A percentile compares a stretch with the other conserved stretches of the same genome.
Evolutionary conservation across 2,329 filamentous ascomycete species (phyloP).

Genomic region (Stachybotrys elegans): DNA sequence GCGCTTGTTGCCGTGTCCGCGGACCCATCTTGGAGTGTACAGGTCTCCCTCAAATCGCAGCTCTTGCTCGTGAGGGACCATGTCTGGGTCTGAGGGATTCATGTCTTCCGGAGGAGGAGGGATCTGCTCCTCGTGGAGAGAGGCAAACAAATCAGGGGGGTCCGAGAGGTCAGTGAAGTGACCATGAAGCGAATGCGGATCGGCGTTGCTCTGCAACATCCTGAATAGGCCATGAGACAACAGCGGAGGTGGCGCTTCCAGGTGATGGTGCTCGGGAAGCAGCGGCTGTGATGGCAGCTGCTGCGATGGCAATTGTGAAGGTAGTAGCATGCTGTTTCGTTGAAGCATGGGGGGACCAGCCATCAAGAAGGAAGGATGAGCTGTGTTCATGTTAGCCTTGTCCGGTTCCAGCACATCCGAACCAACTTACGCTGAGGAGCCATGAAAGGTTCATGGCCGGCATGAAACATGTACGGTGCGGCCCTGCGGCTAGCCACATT

Average conservation of each 20-base stretch:
- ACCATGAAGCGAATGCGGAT: conserved; percentile 60
- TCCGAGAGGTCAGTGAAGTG: conserved; percentile 72
- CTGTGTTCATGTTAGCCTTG: conserved; percentile 11
- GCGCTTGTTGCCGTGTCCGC: conserved; percentile 80
- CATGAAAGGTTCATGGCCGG: conserved; percentile 54
- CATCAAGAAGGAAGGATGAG: conserved; percentile 52
- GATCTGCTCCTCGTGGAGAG: conserved; percentile 67
- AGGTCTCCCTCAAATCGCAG: conserved; percentile 75
- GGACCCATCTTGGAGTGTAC: conserved; percentile 79
- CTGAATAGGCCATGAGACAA: conserved; percentile 70
- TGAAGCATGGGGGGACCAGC: conserved; percentile 45
- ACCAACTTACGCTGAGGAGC: conserved; percentile 50
- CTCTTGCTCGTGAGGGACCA: conserved; percentile 74
- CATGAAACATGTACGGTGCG: conserved; percentile 59
- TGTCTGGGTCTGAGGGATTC: conserved; percentile 70
- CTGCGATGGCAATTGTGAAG: conserved; percentile 43
- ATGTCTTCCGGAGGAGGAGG: conserved; percentile 75
- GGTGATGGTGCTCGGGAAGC: conserved; percentile 45
- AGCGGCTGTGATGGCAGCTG: conserved; percentile 46
- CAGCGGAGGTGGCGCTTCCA: conserved; percentile 55
- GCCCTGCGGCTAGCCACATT: conserved; percentile 50
- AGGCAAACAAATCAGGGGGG: conserved; percentile 71
- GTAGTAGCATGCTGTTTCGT: conserved; percentile 55
- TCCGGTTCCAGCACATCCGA: conserved; percentile 21
- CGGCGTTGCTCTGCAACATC: conserved; percentile 70